These are phyloP conservation scores for Priceomyces medius DNA, from an alignment of 805 yeast genomes.

Conservation along the genomic window DNA sequence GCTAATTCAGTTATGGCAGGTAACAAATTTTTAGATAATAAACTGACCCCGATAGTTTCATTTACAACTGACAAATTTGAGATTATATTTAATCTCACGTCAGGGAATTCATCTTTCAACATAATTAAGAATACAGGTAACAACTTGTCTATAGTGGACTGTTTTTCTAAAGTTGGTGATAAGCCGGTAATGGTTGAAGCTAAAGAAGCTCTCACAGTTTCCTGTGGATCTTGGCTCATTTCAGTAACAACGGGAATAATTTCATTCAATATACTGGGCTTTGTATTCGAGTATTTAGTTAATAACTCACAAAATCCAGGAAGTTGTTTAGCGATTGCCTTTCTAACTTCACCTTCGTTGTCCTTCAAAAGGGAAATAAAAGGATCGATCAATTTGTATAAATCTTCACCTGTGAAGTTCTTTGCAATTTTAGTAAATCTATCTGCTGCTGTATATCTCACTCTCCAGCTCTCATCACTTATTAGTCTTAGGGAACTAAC, in stretches of 20 bases:
- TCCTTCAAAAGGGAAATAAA: conserved; percentile 81
- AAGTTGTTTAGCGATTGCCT: conserved; percentile 88
- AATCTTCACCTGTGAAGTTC: conserved; percentile 59
- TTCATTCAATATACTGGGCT: conserved; percentile 57
- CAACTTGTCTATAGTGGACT: conserved; percentile 74
- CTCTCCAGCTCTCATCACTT: conserved; percentile 95
- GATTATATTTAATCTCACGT: conserved; percentile 90
- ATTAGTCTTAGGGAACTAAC: conserved; percentile 68
- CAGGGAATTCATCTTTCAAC: conserved; percentile 96
- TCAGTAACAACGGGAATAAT: conserved; percentile 82
- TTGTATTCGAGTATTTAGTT: conserved; percentile 28
- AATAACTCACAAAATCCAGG: conserved; percentile 68
- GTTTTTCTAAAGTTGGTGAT: conserved; percentile 83
- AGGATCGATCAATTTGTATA: conserved; percentile 62
- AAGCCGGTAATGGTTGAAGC: conserved; percentile 85
- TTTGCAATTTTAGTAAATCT: conserved; percentile 72
- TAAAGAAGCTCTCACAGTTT: conserved; percentile 87
- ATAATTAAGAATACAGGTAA: conserved; percentile 87
- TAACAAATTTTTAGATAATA: conserved; percentile 78
- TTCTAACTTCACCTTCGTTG: conserved; percentile 94
- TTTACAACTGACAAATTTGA: conserved; percentile 89
- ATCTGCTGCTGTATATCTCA: conserved; percentile 97
- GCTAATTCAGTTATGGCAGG: conserved; percentile 97
- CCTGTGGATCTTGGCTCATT: conserved; percentile 86
- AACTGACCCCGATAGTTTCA: conserved; percentile 89